These are phyloP conservation scores for Vigna reflexopilosa DNA, from an alignment of 306 rosid genomes.

Conservation along the genomic window DNA sequence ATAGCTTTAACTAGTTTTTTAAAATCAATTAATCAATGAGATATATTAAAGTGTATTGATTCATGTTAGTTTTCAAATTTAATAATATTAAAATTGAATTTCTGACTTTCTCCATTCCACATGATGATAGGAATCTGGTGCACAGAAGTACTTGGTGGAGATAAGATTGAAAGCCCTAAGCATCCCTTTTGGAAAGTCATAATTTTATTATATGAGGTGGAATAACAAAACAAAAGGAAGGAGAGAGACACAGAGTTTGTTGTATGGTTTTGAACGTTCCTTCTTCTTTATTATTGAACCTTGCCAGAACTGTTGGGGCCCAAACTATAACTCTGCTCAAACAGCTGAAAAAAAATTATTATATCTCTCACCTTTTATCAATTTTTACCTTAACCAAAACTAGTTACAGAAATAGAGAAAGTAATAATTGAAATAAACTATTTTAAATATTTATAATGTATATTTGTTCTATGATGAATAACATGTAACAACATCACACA, in stretches of 20 bases:
- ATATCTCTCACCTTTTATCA: too few species aligned
- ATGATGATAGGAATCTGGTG: slow-evolving; percentile 39
- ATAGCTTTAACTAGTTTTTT: too few species aligned
- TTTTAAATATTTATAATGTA: too few species aligned
- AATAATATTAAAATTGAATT: not conserved
- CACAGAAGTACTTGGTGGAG: slow-evolving; percentile 26
- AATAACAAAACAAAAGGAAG: slow-evolving; percentile 3
- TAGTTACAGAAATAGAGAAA: too few species aligned
- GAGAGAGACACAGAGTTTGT: slow-evolving; percentile 36
- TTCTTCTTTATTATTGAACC: slow-evolving; percentile 40
- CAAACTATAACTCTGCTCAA: slow-evolving; percentile 44
- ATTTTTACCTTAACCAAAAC: too few species aligned
- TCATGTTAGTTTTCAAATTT: too few species aligned
- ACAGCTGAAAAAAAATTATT: too few species aligned
- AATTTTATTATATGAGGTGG: not conserved
- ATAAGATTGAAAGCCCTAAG: slow-evolving; percentile 32
- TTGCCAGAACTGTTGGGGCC: slow-evolving; percentile 53
- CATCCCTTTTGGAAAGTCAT: slow-evolving; percentile 39
- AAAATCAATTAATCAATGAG: too few species aligned
- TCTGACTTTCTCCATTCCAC: slow-evolving; percentile 18
- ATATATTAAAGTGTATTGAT: too few species aligned
- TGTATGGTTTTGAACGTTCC: slow-evolving; percentile 56
- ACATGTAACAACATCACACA: too few species aligned
- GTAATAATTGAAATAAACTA: too few species aligned
- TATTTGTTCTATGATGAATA: too few species aligned